These are phyloP conservation scores for Pilatotrama ljubarskyi DNA, from an alignment of 768 basidiomycete genomes.

Conservation along the genomic window DNA sequence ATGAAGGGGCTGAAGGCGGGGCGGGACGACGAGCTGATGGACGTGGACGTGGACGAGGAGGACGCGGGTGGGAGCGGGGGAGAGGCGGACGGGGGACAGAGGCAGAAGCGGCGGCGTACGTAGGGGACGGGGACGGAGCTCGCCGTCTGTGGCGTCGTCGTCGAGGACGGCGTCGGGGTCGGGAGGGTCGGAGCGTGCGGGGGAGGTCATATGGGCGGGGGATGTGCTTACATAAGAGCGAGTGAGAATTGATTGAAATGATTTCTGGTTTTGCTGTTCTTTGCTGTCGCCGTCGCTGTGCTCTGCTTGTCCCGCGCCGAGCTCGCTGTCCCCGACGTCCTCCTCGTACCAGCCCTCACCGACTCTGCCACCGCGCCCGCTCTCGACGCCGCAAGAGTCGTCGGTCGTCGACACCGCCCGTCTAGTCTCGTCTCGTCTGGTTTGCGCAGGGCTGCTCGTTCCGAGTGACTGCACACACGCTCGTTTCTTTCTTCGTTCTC, in stretches of 20 bases:
- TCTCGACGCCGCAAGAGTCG: slow-evolving; percentile 1
- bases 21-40: slow-evolving; percentile 23
- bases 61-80: slow-evolving; percentile 20
- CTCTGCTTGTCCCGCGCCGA: slow-evolving; percentile 3
- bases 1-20: slow-evolving; percentile 87
- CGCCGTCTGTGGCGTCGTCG: background rate
- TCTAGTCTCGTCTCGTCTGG: background rate
- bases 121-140: background rate
- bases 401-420: slow-evolving; percentile 1
- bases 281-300: background rate
- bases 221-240: slow-evolving; percentile 8
- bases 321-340: background rate
- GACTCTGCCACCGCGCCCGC: background rate
- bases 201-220: background rate
- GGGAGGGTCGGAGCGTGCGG: background rate
- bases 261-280: background rate
- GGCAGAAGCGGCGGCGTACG: slow-evolving; percentile 23
- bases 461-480: background rate
- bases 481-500: background rate
- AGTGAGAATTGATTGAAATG: background rate
- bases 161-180: background rate
- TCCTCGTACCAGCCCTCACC: background rate
- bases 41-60: slow-evolving; percentile 11
- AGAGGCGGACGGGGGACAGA: slow-evolving; percentile 23
- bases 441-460: background rate